These are phyloP conservation scores for Candida nitratophila DNA, from an alignment of 805 yeast genomes.

Conservation along the genomic window DNA sequence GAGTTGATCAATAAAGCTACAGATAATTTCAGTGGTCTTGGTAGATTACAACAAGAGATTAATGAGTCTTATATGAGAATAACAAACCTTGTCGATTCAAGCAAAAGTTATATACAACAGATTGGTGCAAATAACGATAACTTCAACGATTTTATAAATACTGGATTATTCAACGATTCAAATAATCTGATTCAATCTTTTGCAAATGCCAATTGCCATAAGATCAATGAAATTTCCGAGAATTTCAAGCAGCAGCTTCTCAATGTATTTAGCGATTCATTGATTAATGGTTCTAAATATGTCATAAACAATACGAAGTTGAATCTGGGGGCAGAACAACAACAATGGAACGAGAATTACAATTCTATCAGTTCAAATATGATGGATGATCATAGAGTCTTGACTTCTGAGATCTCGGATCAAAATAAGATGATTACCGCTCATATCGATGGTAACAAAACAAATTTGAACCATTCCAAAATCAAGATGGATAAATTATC, in stretches of 20 bases:
- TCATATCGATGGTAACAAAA: neutral
- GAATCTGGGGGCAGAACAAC: neutral
- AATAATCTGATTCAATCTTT: neutral
- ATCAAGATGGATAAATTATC: neutral
- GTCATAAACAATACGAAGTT: neutral
- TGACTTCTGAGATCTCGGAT: neutral
- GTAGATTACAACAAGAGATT: neutral
- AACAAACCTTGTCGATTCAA: neutral
- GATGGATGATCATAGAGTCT: neutral
- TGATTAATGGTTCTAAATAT: neutral
- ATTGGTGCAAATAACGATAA: conserved; percentile 1
- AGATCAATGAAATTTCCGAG: conserved; percentile 1
- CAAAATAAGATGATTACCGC: neutral
- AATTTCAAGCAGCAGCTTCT: conserved; percentile 1
- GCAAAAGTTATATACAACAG: neutral
- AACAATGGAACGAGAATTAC: neutral
- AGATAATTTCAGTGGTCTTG: neutral
- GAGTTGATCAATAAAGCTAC: conserved; percentile 2
- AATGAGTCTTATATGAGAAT: neutral
- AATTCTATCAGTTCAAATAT: neutral
- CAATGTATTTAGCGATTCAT: neutral
- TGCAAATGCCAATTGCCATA: neutral
- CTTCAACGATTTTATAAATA: conserved; percentile 6
- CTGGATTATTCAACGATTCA: conserved; percentile 2
- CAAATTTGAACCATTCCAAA: neutral